Evolutionary conservation across 345 rosid genomes (phyloP).

Genomic region (Camelina sativa): DNA sequence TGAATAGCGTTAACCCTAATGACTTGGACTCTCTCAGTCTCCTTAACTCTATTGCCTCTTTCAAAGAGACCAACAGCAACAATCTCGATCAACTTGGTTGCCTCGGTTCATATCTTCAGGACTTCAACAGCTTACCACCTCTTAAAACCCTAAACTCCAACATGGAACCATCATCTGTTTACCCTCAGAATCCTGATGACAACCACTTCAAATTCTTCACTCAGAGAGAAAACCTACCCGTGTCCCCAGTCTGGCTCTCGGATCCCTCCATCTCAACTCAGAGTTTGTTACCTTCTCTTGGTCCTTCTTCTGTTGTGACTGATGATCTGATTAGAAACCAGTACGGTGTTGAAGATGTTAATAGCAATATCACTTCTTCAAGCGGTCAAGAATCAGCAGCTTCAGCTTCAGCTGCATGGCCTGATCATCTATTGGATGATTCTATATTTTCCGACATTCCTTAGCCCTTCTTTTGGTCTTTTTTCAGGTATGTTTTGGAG

Average conservation of each 20-base stretch:
- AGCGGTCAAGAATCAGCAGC: conserved; percentile 43
- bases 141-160: conserved; percentile 41
- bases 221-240: conserved; percentile 37
- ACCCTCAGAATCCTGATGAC: conserved; percentile 28
- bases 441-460: conserved; percentile 40
- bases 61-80: conserved; percentile 35
- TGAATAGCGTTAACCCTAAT: conserved; percentile 40
- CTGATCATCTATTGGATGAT: conserved; percentile 45
- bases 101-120: conserved; percentile 39
- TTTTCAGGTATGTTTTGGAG: conserved; percentile 35
- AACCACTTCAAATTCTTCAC: conserved; percentile 29
- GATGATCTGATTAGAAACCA: conserved; percentile 36
- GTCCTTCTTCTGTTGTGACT: conserved; percentile 29
- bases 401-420: conserved; percentile 45
- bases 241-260: conserved; percentile 44
- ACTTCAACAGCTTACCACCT: conserved; percentile 40
- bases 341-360: conserved; percentile 40
- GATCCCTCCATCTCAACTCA: conserved; percentile 35
- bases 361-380: conserved; percentile 37
- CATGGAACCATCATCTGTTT: conserved; percentile 36
- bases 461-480: conserved; percentile 20
- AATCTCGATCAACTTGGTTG: conserved; percentile 37
- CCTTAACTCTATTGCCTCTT: conserved; percentile 36
- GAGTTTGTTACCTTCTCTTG: conserved; percentile 35
- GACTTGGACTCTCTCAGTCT: conserved; percentile 38